Base-by-base conservation (phyloP, 192 early-diverging fungal genomes). In the Diversispora eburnea region DNA sequence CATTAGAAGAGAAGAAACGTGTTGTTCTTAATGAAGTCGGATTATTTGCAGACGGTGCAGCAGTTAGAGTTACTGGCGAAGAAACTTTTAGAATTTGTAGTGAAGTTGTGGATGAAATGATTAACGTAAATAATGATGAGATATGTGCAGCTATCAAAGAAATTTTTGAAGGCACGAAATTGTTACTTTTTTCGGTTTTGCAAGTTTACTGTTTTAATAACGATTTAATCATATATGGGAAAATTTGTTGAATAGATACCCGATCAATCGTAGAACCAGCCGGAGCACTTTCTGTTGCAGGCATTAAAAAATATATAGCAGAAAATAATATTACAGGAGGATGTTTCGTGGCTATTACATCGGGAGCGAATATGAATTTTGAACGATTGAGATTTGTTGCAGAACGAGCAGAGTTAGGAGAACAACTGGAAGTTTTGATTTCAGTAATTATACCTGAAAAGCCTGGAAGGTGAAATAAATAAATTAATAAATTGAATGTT, bases 281-380 rank as follows among this genome's bases (percentile, higher is more conserved):
- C 17, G 98, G 97, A 43, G 98, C 93, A 13, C 79, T 97, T 54
- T 87, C 88, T 5, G 77, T 93, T 3, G 98, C 98, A 2, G 98
- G 94, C 1, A 80, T 87, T 48, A 98, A 98, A 75, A 91, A 91
- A 65, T 97, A 92, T 75, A 79, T 93, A 12, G 77, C 77, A 4
- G 75, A 83, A 57, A 75, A 84, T 66, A 84, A 80, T 10, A 43
- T 85, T 9, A 81, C 74, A n/a, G 88, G 84, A 61, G 77, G 81
- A 52, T 88, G 82, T 15, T 89, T 90, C 68, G 88, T 99, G 19
- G 88, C 92, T 6, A 84, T 97, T 65, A 87, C 90, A 41, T 92
- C 90, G 15, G 98, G 98, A 15, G 98, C 98, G 51, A 99, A 99
- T 84, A 97, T 98, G 89, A 96, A 99, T 79, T 99, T 98, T 88